A percentile compares a stretch with the other conserved stretches of the same genome.
Conservation (phyloP, 208 protist species). For the Naegleria lovaniensis region DNA sequence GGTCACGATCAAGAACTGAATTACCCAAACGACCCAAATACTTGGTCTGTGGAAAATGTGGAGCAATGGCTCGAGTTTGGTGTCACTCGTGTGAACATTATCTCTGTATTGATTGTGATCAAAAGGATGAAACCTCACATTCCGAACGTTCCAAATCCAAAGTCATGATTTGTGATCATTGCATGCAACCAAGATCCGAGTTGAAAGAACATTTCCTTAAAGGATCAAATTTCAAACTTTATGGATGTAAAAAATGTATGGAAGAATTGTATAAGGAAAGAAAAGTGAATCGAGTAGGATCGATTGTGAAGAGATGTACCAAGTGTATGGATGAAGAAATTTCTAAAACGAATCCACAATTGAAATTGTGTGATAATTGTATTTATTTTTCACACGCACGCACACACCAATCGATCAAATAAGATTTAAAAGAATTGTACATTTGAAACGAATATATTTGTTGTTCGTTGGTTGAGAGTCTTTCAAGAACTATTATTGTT, state of each 20-base stretch:
- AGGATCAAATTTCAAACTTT: not conserved
- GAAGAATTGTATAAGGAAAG: not conserved
- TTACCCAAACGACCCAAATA: not conserved
- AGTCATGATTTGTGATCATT: constrained; percentile 1
- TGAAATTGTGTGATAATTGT: not conserved
- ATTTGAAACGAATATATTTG: too few species aligned
- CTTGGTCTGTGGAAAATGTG: not conserved
- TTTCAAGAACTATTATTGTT: too few species aligned
- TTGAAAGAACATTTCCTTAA: not conserved
- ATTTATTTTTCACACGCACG: not conserved
- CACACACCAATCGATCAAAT: too few species aligned
- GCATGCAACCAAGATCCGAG: not conserved
- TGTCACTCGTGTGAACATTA: not conserved
- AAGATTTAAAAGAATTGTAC: too few species aligned
- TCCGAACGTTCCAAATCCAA: not conserved
- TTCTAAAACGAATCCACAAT: not conserved
- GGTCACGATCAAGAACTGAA: too few species aligned
- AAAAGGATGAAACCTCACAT: not conserved
- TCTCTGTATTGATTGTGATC: not conserved
- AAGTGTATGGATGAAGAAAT: constrained; percentile 1
- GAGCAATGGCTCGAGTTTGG: not conserved
- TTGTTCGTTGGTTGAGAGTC: too few species aligned
- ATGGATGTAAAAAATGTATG: not conserved
- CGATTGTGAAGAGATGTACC: not conserved
- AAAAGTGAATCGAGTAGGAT: not conserved